These are phyloP conservation scores for Elaeis oleifera DNA, from an alignment of 202 grass and related monocot species.

Conservation along the genomic window DNA sequence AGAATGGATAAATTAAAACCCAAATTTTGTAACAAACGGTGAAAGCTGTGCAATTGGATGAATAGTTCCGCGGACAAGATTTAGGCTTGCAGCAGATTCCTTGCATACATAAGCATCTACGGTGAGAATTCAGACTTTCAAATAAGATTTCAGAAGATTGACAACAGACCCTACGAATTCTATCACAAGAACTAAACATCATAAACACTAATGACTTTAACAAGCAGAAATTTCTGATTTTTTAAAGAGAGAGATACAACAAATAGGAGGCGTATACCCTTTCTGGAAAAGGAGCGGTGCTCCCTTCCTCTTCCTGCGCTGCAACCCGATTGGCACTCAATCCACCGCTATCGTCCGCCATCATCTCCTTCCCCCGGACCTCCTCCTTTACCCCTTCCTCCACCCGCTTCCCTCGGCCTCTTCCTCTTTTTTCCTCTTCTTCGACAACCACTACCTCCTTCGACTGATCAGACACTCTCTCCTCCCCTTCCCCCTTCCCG, in stretches of 20 bases:
- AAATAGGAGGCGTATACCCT: constrained; percentile 2
- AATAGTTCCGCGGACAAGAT: not conserved
- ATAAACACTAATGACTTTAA: not conserved
- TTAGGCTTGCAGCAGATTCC: no score
- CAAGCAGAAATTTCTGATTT: not conserved
- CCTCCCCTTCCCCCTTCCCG: not conserved
- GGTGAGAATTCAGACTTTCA: no score
- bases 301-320: constrained; percentile 16
- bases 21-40: not conserved
- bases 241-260: not conserved
- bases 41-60: not conserved
- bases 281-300: constrained; percentile 15
- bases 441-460: constrained; percentile 5
- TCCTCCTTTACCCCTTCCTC: not conserved
- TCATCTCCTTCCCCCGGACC: constrained; percentile 6
- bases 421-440: not conserved
- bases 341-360: constrained; percentile 16
- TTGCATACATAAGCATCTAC: no score
- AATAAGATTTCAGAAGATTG: no score
- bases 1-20: not conserved
- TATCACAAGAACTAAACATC: not conserved
- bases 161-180: no score
- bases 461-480: not conserved
- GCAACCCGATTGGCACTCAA: constrained; percentile 20
- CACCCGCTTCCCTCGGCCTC: not conserved